These are phyloP conservation scores for Fonsecaea nubica DNA, from an alignment of 2,329 filamentous ascomycete genomes.

Conservation along the genomic window DNA sequence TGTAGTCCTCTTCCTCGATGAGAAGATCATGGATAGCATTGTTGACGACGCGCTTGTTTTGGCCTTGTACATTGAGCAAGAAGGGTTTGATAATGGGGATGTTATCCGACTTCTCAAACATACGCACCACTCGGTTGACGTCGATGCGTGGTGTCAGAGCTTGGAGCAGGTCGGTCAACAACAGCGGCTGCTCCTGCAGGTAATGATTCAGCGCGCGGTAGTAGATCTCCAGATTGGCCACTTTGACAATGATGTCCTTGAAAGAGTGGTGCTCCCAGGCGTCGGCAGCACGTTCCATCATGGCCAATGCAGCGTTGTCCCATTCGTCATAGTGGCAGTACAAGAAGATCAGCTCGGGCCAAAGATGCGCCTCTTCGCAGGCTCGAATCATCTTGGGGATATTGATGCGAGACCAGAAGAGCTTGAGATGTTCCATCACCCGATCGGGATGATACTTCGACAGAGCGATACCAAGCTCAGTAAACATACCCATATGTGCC, in stretches of 20 bases:
- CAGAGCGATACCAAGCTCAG: conserved; percentile 85
- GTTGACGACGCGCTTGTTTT: conserved; percentile 98
- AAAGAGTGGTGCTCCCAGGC: conserved; percentile 99
- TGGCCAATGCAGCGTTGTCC: conserved; percentile 94
- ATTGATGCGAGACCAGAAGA: conserved; percentile 98
- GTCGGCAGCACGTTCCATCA: conserved; percentile 97
- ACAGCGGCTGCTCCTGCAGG: conserved; percentile 92
- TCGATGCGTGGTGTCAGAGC: conserved; percentile 91
- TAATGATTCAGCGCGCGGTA: conserved; percentile 98
- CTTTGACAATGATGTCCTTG: conserved; percentile 98
- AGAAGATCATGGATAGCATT: conserved; percentile 96
- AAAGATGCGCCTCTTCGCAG: conserved; percentile 91
- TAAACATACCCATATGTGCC: conserved; percentile 97
- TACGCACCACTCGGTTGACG: conserved; percentile 97
- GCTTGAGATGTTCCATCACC: conserved; percentile 97
- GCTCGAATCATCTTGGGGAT: conserved; percentile 95
- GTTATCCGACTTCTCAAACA: conserved; percentile 99
- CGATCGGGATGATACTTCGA: conserved; percentile 94
- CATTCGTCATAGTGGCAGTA: conserved; percentile 99
- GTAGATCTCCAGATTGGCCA: conserved; percentile 98
- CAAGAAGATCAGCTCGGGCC: conserved; percentile 97
- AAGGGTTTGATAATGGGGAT: conserved; percentile 98
- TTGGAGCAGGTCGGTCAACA: conserved; percentile 94
- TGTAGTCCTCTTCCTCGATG: conserved; percentile 99
- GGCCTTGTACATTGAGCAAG: conserved; percentile 90